Evolutionary conservation across 306 rosid species (phyloP), one percentile per base, ranked within the genome.

Genomic region (Argentina anserina): DNA sequence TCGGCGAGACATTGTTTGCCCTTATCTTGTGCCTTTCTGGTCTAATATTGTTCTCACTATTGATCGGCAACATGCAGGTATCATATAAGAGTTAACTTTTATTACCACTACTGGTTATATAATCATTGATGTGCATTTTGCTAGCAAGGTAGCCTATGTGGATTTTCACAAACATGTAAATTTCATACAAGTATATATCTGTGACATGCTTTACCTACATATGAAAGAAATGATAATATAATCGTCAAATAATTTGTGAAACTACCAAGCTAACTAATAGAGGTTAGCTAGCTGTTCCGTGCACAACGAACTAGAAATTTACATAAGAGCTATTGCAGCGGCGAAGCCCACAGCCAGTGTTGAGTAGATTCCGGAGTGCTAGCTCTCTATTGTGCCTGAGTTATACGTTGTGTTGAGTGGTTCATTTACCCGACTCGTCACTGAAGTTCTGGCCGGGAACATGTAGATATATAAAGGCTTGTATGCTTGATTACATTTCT

Each of bases 61-160:
- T 94, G 82, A 89, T 94, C 78, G 98, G 98, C 65, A 89, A 91
- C 81, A 85, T 94, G 94, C 96, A 91, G 96, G 98, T 91, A 81
- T 46, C 9, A 61, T 26, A 65, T 33, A 20, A 25, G 18, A 23
- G 17, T 3, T 37, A 60, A 25, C n/a, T n/a, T n/a, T n/a, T n/a
- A n/a, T n/a, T n/a, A n/a, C n/a, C n/a, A n/a, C n/a, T n/a, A 5
- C 20, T 73, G 14, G 10, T 21, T 46, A 13, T 67, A 40, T 7
- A 31, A 34, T 31, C 37, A 3, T 43, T 52, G 7, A 20, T 55
- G 37, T 12, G 36, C 31, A 34, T 13, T 15, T 74, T 23, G 11
- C 23, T 33, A 46, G 18, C 29, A 31, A n/a, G n/a, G 23, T 26
- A 49, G 62, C 14, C 14, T 34, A 28, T 21, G 15, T 33, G n/a